A percentile compares a stretch with the other conserved stretches of the same genome.
These are phyloP conservation scores for Boechera divaricarpa DNA, from an alignment of 345 rosid species.

Conservation along the genomic window DNA sequence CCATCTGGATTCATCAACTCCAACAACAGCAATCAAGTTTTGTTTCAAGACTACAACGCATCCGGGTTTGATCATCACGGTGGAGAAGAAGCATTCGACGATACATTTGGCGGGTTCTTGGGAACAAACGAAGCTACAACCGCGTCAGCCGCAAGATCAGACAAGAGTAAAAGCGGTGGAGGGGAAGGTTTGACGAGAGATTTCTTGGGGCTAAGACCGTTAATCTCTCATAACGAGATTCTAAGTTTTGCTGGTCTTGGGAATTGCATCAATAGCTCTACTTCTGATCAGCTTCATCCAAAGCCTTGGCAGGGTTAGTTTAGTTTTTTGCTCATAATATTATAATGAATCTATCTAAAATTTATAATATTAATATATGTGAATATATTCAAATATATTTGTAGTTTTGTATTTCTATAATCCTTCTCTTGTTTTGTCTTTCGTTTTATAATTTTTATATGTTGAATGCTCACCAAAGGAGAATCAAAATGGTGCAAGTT, in stretches of 20 bases:
- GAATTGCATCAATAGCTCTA: slow-evolving; percentile 55
- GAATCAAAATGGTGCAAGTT: slow-evolving; percentile 28
- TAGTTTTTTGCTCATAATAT: slow-evolving; percentile 15
- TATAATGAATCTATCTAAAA: slow-evolving; percentile 13
- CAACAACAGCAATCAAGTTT: slow-evolving; percentile 36
- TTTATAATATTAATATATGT: slow-evolving; percentile 6
- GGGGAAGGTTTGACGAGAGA: slow-evolving; percentile 80
- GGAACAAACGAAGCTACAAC: slow-evolving; percentile 39
- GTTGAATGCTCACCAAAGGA: slow-evolving; percentile 24
- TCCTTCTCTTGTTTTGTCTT: slow-evolving; percentile 5
- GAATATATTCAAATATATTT: not conserved
- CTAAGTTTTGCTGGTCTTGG: slow-evolving; percentile 71
- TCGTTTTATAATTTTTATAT: slow-evolving; percentile 20
- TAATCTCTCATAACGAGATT: slow-evolving; percentile 72
- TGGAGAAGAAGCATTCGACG: slow-evolving; percentile 48
- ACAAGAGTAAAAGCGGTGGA: slow-evolving; percentile 36
- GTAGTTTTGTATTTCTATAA: slow-evolving; percentile 14
- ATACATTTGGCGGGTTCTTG: slow-evolving; percentile 56
- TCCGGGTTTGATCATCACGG: slow-evolving; percentile 49
- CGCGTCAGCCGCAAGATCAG: slow-evolving; percentile 23
- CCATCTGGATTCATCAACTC: slow-evolving; percentile 32
- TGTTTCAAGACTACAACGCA: slow-evolving; percentile 56
- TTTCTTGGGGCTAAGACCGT: slow-evolving; percentile 77
- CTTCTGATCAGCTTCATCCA: slow-evolving; percentile 55
- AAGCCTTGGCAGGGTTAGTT: slow-evolving; percentile 73